Evolutionary conservation across 2,329 filamentous ascomycete genomes (phyloP).

Genomic region (Colletotrichum spaethianum): DNA sequence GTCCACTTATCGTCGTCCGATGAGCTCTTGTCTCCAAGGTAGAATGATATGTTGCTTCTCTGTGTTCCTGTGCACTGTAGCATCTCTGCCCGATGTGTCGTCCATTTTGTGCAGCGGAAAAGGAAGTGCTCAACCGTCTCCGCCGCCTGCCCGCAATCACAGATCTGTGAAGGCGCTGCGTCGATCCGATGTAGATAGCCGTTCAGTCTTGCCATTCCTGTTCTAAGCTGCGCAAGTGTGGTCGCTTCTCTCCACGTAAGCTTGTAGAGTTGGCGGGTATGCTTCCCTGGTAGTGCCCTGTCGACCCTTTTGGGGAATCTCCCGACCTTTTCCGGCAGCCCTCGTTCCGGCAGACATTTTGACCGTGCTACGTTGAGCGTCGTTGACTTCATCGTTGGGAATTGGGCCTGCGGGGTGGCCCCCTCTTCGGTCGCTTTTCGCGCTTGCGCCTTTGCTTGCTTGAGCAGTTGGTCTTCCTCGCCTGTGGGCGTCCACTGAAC

Average conservation of each 20-base stretch:
- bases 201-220: slow-evolving; percentile 41
- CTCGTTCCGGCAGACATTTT: not conserved
- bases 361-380: not conserved
- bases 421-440: not conserved
- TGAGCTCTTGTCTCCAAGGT: not conserved
- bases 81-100: slow-evolving; percentile 24
- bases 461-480: not conserved
- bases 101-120: slow-evolving; percentile 46
- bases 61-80: not conserved
- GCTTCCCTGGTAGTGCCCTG: not conserved
- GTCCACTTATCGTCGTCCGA: not conserved
- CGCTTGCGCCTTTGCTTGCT: not conserved
- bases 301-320: not conserved
- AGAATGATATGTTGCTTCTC: slow-evolving; percentile 3
- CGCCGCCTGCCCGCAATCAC: slow-evolving; percentile 41
- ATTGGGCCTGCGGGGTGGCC: not conserved
- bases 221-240: not conserved
- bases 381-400: not conserved
- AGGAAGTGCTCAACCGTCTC: slow-evolving; percentile 42
- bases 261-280: not conserved
- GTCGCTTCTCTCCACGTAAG: not conserved
- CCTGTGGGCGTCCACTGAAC: not conserved
- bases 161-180: slow-evolving; percentile 22
- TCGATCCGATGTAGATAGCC: slow-evolving; percentile 36
- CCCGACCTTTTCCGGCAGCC: not conserved